These are phyloP conservation scores for Diplodia seriata DNA, from an alignment of 2,329 filamentous ascomycete genomes.

Conservation along the genomic window DNA sequence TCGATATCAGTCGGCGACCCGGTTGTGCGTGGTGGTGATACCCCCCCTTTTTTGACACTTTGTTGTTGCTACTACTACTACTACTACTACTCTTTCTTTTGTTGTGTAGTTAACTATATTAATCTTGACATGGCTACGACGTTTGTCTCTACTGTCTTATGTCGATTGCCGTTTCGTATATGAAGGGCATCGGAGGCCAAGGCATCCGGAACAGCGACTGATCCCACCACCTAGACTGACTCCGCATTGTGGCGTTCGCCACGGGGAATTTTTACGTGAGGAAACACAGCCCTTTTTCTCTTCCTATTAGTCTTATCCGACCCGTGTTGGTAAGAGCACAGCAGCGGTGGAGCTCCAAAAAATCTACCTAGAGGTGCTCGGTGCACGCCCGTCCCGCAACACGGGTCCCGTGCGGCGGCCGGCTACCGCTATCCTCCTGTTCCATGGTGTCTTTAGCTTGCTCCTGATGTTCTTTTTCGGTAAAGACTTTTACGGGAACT, in stretches of 20 bases:
- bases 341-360: not conserved
- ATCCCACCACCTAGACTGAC: too few relatives aligned
- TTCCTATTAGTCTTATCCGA: not conserved
- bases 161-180: too few relatives aligned
- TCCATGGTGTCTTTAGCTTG: too few relatives aligned
- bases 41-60: not conserved
- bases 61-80: not conserved
- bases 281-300: not conserved
- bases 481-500: too few relatives aligned
- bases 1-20: not conserved
- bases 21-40: not conserved
- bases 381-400: constrained; percentile 4
- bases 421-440: not conserved
- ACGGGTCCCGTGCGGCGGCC: constrained; percentile 6
- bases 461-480: too few relatives aligned
- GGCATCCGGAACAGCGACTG: too few relatives aligned
- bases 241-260: too few relatives aligned
- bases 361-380: not conserved
- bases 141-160: too few relatives aligned
- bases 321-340: not conserved
- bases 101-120: not conserved
- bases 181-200: too few relatives aligned
- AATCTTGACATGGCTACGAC: not conserved
- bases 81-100: not conserved
- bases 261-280: too few relatives aligned